Evolutionary conservation across 2,329 filamentous ascomycete genomes (phyloP).

Genomic region (Ceratocystis eucalypticola): DNA sequence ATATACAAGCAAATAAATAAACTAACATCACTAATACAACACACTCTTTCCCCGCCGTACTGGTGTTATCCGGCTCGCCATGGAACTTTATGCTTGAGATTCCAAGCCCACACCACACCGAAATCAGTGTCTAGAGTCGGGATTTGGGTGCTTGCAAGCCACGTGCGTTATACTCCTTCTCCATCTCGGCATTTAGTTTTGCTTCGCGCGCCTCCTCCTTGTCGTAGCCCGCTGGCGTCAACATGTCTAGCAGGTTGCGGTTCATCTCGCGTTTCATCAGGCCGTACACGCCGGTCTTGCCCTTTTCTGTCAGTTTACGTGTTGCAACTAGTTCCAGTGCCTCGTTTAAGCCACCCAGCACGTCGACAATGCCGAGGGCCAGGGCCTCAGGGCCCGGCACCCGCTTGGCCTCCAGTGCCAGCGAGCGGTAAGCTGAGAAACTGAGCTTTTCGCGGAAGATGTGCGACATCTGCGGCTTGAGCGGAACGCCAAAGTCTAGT

Average conservation of each 20-base stretch:
- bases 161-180: constrained; percentile 26
- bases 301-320: constrained; percentile 46
- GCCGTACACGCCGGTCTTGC: constrained; percentile 53
- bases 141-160: constrained; percentile 26
- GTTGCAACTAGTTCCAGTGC: constrained; percentile 46
- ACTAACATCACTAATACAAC: background rate
- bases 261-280: constrained; percentile 65
- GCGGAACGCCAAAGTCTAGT: constrained; percentile 63
- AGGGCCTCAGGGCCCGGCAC: constrained; percentile 52
- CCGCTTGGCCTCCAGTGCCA: constrained; percentile 62
- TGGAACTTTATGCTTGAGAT: background rate
- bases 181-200: constrained; percentile 36
- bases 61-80: background rate
- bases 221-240: constrained; percentile 40
- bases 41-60: background rate
- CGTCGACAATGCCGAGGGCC: constrained; percentile 55
- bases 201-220: constrained; percentile 34
- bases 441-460: constrained; percentile 60
- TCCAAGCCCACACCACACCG: background rate
- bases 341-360: constrained; percentile 50
- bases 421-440: constrained; percentile 41
- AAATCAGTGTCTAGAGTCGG: constrained; percentile 20
- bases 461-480: constrained; percentile 58
- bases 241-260: constrained; percentile 45
- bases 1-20: background rate